These are phyloP conservation scores for Scheffersomyces illinoinensis DNA, from an alignment of 1,139 yeast genomes.

Conservation along the genomic window DNA sequence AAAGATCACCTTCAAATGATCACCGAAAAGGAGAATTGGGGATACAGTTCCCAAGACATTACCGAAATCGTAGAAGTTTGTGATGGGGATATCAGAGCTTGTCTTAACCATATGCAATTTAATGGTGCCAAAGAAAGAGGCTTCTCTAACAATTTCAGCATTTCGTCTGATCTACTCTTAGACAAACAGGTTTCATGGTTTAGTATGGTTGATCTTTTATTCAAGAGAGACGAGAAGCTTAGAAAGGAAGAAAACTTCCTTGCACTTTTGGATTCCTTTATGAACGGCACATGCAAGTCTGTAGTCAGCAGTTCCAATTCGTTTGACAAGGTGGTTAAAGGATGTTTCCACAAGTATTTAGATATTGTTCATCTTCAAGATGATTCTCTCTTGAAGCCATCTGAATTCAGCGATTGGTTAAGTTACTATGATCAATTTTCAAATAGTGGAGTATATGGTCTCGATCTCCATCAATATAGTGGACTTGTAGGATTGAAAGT, in stretches of 20 bases:
- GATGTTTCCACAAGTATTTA: slow-evolving; percentile 69
- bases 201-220: slow-evolving; percentile 53
- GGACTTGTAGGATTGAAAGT: slow-evolving; percentile 63
- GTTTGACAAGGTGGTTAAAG: slow-evolving; percentile 66
- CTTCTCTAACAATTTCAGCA: slow-evolving; percentile 37
- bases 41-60: slow-evolving; percentile 34
- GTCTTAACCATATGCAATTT: slow-evolving; percentile 83
- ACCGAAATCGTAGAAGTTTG: slow-evolving; percentile 65
- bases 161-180: slow-evolving; percentile 20
- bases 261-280: slow-evolving; percentile 33
- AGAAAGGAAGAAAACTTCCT: slow-evolving; percentile 50
- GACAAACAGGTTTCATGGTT: slow-evolving; percentile 56
- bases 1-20: slow-evolving; percentile 43
- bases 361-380: slow-evolving; percentile 60
- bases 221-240: slow-evolving; percentile 49
- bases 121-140: slow-evolving; percentile 29
- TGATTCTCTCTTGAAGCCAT: slow-evolving; percentile 61
- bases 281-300: slow-evolving; percentile 41
- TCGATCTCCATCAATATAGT: slow-evolving; percentile 55
- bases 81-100: slow-evolving; percentile 84
- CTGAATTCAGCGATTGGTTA: slow-evolving; percentile 74
- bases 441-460: slow-evolving; percentile 25
- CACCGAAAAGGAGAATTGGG: slow-evolving; percentile 31
- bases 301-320: slow-evolving; percentile 46
- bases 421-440: slow-evolving; percentile 59